Evolutionary conservation across 305 asterid species (phyloP), one percentile per base, ranked within the genome.

Genomic region (Ruellia speciosa): DNA sequence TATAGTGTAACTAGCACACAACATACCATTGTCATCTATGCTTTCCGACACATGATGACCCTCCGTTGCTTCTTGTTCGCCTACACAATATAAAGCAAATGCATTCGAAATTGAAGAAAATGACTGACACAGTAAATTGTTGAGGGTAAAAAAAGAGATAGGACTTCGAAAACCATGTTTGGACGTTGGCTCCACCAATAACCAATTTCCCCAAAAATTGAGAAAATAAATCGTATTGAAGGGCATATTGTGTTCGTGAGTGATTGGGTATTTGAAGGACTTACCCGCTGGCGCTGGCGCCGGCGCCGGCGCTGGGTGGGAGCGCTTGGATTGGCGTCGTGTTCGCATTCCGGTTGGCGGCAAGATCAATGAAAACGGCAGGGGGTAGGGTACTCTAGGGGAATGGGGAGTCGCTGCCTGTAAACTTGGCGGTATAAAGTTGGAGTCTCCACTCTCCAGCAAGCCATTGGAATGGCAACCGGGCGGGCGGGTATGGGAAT

Each of bases 11-110:
- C 31, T 16, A 40, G 35, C 49, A 60, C 31, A 59, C 16, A 55
- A 73, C 79, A 54, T 61, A 87, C 94, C 94, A 62, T 70, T 68
- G 59, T 77, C 82, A 54, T 76, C 77, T 37, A 65, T 20, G 64
- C 65, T 40, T 37, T 78, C 77, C 0, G 71, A 52, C 18, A 39
- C 71, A 49, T 45, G 64, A 6, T 7, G 51, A 75, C 59, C 66
- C 24, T 71, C 60, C 52, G 0, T 48, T 18, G 54, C 68, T 47
- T 59, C 83, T 60, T 59, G 68, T 41, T 77, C 78, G 16, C 72
- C 96, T 82, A 63, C 56, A 63, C 65, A 68, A 49, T 49, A 43
- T 2, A 1, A 53, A 33, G 24, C 2, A 45, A 16, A 45, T 28
- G 35, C 56, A 40, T 16, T 0, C 40, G 2, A 20, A 51, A 14